These are phyloP conservation scores for Blastocystis sp. DNA, from an alignment of 352 stramenopile species.

Conservation along the genomic window DNA sequence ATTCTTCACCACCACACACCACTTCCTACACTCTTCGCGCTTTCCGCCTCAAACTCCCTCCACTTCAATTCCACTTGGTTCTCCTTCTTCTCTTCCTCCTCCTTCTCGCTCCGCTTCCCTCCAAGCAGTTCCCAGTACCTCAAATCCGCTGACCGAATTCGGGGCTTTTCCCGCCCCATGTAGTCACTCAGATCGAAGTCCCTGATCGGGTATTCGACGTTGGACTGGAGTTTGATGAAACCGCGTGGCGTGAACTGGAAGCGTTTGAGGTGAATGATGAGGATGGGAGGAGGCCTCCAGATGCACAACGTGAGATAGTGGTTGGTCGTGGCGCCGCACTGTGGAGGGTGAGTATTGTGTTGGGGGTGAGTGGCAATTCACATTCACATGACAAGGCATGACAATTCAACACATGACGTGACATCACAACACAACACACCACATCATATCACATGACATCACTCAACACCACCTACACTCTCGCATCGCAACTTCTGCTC, in stretches of 20 bases:
- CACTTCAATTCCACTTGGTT: too few species aligned
- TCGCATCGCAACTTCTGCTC: conserved; percentile 81
- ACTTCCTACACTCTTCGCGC: neutral
- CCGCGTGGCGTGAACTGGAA: conserved; percentile 93
- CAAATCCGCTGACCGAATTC: conserved; percentile 78
- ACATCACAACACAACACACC: neutral
- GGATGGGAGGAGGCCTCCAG: conserved; percentile 91
- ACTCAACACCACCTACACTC: conserved; percentile 2
- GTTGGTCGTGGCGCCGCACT: conserved; percentile 84
- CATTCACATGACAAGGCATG: conserved; percentile 70
- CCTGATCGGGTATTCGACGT: conserved; percentile 92
- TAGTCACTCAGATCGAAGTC: conserved; percentile 87
- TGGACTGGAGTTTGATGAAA: conserved; percentile 89
- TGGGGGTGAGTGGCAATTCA: conserved; percentile 79
- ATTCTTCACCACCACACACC: conserved; percentile 74
- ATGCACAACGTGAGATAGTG: conserved; percentile 93
- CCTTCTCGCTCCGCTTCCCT: conserved; percentile 72
- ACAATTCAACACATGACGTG: neutral
- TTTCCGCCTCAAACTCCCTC: conserved; percentile 74
- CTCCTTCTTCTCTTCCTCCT: conserved; percentile 75
- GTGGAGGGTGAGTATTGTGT: too few species aligned
- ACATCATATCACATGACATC: neutral
- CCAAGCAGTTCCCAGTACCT: conserved; percentile 83
- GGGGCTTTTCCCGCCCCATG: conserved; percentile 79
- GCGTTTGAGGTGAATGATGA: conserved; percentile 97